These are phyloP conservation scores for Arthrocladium fulminans DNA, from an alignment of 2,329 filamentous ascomycete genomes.

Conservation along the genomic window DNA sequence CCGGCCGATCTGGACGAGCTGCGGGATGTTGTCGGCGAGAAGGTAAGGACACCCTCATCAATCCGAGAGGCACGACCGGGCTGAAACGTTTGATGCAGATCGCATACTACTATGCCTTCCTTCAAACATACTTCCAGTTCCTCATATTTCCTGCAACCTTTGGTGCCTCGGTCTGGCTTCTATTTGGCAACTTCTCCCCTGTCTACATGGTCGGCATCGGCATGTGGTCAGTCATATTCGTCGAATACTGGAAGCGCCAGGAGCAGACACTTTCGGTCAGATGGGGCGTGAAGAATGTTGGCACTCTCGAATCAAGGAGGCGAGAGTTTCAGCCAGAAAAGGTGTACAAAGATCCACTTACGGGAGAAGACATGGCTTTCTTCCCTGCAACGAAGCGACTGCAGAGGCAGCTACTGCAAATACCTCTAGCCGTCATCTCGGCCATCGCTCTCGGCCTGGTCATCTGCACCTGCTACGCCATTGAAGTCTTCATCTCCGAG, in stretches of 20 bases:
- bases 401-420: conserved; percentile 65
- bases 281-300: conserved; percentile 83
- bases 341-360: conserved; percentile 65
- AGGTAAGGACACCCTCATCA: conserved; percentile 30
- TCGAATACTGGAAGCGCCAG: conserved; percentile 94
- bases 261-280: conserved; percentile 76
- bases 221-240: conserved; percentile 81
- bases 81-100: conserved; percentile 47
- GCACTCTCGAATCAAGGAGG: conserved; percentile 67
- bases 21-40: conserved; percentile 67
- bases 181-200: conserved; percentile 77
- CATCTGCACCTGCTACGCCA: conserved; percentile 78
- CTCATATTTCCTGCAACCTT: conserved; percentile 72
- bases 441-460: conserved; percentile 64
- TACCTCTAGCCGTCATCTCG: conserved; percentile 75
- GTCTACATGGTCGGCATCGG: conserved; percentile 69
- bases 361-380: conserved; percentile 65
- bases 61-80: conserved; percentile 9
- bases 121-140: conserved; percentile 82
- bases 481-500: conserved; percentile 93
- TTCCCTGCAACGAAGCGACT: conserved; percentile 71
- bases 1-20: conserved; percentile 63
- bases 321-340: conserved; percentile 72
- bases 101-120: conserved; percentile 91
- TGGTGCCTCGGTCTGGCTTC: conserved; percentile 66